Conservation (phyloP, 768 basidiomycete species). For the Rhodocollybia butyracea region DNA sequence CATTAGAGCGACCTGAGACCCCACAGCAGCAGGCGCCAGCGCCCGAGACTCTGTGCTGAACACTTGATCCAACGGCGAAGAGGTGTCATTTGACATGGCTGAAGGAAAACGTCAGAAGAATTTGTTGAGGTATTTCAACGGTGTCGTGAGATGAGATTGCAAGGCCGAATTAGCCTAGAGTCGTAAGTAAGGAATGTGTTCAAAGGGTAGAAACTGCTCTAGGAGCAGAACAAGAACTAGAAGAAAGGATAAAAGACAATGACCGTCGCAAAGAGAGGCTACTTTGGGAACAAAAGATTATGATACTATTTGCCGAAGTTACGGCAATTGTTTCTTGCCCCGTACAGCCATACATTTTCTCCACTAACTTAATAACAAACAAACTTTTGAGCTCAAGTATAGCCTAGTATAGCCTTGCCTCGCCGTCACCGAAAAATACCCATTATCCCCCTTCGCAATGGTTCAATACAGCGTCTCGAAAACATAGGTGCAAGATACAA, state of each 20-base stretch:
- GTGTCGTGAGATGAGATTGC: not conserved
- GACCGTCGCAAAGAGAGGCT: not conserved
- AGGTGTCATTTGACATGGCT: not conserved
- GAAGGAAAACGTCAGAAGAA: not conserved
- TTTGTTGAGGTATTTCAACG: not conserved
- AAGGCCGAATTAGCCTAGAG: not conserved
- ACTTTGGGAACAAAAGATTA: not conserved
- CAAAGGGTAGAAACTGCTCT: not conserved
- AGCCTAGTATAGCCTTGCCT: not conserved
- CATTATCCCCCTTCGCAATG: slow-evolving; percentile 40
- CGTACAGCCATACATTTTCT: no score
- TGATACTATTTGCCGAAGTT: no score
- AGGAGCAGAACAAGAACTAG: no score
- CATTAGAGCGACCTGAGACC: slow-evolving; percentile 77
- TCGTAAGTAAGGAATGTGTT: not conserved
- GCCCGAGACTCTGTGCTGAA: slow-evolving; percentile 49
- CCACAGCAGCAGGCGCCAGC: slow-evolving; percentile 79
- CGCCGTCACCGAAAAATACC: slow-evolving; percentile 20
- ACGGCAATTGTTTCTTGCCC: no score
- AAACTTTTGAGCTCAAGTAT: no score
- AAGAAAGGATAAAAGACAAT: not conserved
- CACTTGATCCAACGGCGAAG: slow-evolving; percentile 15
- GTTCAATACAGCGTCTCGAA: slow-evolving; percentile 64
- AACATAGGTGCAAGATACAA: slow-evolving; percentile 73
- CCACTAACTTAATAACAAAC: no score